Conservation (phyloP, 2,329 filamentous ascomycete genomes). For the Aspergillus caelatus region DNA sequence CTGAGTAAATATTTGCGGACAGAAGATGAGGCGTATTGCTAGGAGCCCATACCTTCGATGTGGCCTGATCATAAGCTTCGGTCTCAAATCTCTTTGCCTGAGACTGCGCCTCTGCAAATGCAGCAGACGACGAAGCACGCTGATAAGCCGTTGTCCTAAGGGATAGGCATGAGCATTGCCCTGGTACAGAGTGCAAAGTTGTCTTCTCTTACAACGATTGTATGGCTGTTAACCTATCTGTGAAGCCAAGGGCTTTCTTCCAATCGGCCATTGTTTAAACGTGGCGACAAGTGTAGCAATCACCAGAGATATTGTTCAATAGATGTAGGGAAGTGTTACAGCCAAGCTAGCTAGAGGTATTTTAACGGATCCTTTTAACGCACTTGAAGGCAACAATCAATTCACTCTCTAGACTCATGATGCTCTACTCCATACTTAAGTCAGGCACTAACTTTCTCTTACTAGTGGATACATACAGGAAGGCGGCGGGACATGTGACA, state of each 20-base stretch:
- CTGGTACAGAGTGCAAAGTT: not conserved
- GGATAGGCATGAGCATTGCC: not conserved
- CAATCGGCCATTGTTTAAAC: conserved; percentile 40
- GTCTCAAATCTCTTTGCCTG: conserved; percentile 68
- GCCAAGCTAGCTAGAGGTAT: not conserved
- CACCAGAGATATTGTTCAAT: not conserved
- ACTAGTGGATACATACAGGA: not conserved
- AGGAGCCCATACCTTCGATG: conserved; percentile 38
- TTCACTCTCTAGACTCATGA: not conserved
- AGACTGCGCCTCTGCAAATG: conserved; percentile 52
- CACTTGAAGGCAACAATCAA: not conserved
- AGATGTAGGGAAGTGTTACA: not conserved
- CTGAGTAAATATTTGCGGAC: not conserved
- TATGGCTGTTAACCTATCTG: conserved; percentile 65
- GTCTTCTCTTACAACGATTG: conserved; percentile 59
- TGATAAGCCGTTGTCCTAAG: conserved; percentile 54
- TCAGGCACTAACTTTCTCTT: not conserved
- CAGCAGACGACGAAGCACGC: conserved; percentile 46
- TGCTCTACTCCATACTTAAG: not conserved
- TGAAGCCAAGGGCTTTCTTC: conserved; percentile 58
- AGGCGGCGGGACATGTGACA: conserved; percentile 9
- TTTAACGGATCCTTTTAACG: not conserved
- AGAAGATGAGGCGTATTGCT: not conserved
- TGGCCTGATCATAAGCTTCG: conserved; percentile 41
- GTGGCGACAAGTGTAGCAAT: not conserved